Evolutionary conservation across 352 stramenopile species (phyloP), one percentile per base, ranked within the genome.

Genomic region (Pilasporangium apinafurcum): DNA sequence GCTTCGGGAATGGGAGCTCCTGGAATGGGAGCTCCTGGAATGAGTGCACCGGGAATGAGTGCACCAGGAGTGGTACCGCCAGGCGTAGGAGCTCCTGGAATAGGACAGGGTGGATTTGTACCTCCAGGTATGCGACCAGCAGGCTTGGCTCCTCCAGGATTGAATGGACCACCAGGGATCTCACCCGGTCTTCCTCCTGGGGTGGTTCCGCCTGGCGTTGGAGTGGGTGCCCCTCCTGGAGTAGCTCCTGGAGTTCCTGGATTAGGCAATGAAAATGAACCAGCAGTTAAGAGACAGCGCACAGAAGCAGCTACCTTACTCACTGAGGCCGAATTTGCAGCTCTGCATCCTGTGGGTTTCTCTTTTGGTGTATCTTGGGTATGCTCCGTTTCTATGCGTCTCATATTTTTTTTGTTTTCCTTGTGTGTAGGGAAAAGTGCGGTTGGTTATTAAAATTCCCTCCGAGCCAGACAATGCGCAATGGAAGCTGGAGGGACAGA

Each of bases 401-500:
- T 66, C 18, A 43, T 31, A 5, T 51, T 34, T 6, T 53, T 9
- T 41, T 25, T 53, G 18, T 48, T 37, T n/a, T n/a, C n/a, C n/a
- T n/a, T 3, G 20, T 44, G 20, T 34, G 24, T 47, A 92, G 80
- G 80, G 76, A 36, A 58, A 58, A 30, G 73, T 92, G 3, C 70
- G 66, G 9, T 53, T 96, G 36, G 29, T 59, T 29, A 59, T 96
- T 35, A 83, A 82, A 30, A 66, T 97, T 26, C 91, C 93, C 8
- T 69, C 88, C 36, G 92, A 98, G 25, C 53, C 81, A 1, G 74
- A 95, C 12, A 95, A 96, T 43, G 56, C 86, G 13, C 73, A 89
- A 38, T 98, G 90, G 89, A 96, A 96, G 52, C 78, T 98, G 24
- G 82, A 91, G 27, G 95, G 94, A 2, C 94, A 98, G 70, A 89